These are phyloP conservation scores for Lodderomyces oxycetoniae DNA, from an alignment of 1,139 yeast genomes.

Conservation along the genomic window DNA sequence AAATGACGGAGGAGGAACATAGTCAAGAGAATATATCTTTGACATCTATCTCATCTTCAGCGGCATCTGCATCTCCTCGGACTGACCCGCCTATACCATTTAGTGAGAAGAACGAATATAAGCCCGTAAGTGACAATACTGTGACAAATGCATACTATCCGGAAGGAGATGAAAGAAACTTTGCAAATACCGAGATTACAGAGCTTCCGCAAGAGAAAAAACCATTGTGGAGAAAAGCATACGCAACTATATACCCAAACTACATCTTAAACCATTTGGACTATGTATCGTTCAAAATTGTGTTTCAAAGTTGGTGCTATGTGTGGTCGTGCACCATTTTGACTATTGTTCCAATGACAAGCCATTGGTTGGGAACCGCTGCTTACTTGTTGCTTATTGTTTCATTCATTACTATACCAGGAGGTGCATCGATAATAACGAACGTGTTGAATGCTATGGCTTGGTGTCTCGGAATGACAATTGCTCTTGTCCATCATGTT, in stretches of 20 bases:
- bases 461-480: constrained; percentile 16
- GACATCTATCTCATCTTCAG: constrained; percentile 6
- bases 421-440: constrained; percentile 24
- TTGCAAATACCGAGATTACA: constrained; percentile 5
- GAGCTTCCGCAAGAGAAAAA: constrained; percentile 10
- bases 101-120: constrained; percentile 1
- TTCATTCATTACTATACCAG: constrained; percentile 26
- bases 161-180: constrained; percentile 11
- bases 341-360: constrained; percentile 22
- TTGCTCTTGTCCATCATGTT: constrained; percentile 25
- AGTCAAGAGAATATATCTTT: constrained; percentile 5
- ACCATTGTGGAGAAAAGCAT: constrained; percentile 14
- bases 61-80: constrained; percentile 3
- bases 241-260: constrained; percentile 18
- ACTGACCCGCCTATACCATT: not conserved
- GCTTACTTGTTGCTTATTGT: constrained; percentile 27
- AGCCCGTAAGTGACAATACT: not conserved
- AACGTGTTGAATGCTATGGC: constrained; percentile 17
- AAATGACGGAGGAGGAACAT: too few species aligned
- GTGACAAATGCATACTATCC: constrained; percentile 10
- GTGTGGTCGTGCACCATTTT: constrained; percentile 26
- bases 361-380: constrained; percentile 29
- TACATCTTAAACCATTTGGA: constrained; percentile 27
- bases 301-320: constrained; percentile 26
- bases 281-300: constrained; percentile 23